Evolutionary conservation across 2,329 filamentous ascomycete species (phyloP), one percentile per base, ranked within the genome.

Genomic region (Neocucurbitaria cava): DNA sequence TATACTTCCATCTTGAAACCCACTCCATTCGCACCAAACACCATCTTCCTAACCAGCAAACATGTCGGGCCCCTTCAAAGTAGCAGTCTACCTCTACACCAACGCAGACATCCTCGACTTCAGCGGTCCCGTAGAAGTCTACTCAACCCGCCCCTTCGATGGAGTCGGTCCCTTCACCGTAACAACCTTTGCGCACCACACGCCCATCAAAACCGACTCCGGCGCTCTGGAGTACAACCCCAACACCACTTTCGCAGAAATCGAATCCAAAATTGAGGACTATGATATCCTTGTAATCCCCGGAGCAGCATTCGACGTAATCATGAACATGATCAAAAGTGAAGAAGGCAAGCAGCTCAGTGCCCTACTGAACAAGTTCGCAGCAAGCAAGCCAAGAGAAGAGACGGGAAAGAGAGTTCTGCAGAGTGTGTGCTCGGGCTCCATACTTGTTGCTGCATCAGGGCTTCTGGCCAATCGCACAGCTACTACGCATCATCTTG

Each of bases 61-160:
- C 24, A 43, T 43, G 41, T 10, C 41, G 3, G 26, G n/a, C 6
- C 59, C 66, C 23, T 72, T 72, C 68, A 72, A 72, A 50, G 71
- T 77, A n/a, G 77, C 71, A 17, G 65, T 77, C 1, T 64, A 79
- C 21, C 56, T 79, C 21, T 78, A 75, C 59, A 59, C 67, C 3
- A 59, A 68, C 10, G 74, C 68, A 23, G 77, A 79, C 52, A 69
- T 79, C 45, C 73, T 79, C 44, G 77, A 79, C 65, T 78, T 78
- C 52, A 64, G 68, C 21, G 77, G 74, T 1, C 77, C 77, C 3
- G 59, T 72, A 21, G 76, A 79, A 52, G 66, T 78, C 31, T 68
- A 76, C 50, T 67, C 65, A 30, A 69, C 64, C 50, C 66, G 66
- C 28, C 61, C 62, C 15, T 69, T 72, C 17, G 66, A 64, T 11